Conservation (phyloP, 495 filamentous ascomycete species). For the Bathelium albidoporum region DNA sequence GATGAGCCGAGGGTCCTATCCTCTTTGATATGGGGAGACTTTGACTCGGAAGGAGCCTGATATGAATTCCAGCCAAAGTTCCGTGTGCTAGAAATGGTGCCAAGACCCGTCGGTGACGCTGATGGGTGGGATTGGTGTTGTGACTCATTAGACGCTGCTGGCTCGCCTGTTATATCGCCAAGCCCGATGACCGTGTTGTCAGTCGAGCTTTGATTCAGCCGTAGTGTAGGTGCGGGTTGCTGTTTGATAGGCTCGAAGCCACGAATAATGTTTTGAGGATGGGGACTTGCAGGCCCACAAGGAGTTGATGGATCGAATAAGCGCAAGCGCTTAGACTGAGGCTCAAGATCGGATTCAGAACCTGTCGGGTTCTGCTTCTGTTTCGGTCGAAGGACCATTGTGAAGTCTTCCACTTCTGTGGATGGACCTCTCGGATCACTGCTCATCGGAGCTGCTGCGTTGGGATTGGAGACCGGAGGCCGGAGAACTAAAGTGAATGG, state of each 20-base stretch:
- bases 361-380: neutral
- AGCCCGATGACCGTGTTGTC: neutral
- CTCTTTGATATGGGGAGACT: too few relatives aligned
- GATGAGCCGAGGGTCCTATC: too few relatives aligned
- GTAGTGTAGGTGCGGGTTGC: neutral
- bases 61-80: too few relatives aligned
- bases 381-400: neutral
- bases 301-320: neutral
- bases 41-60: too few relatives aligned
- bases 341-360: neutral
- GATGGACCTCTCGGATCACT: neutral
- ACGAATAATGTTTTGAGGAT: neutral
- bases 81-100: too few relatives aligned
- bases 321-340: neutral
- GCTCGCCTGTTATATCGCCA: neutral
- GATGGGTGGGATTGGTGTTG: too few relatives aligned
- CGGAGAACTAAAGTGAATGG: neutral
- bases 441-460: neutral
- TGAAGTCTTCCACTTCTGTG: neutral
- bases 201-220: neutral
- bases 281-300: neutral
- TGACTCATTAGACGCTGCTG: too few relatives aligned
- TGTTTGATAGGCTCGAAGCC: neutral
- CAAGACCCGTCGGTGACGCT: too few relatives aligned
- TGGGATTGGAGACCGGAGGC: neutral